Evolutionary conservation across 805 yeast species (phyloP), one percentile per base, ranked within the genome.

Genomic region (Starmerella geochares): DNA sequence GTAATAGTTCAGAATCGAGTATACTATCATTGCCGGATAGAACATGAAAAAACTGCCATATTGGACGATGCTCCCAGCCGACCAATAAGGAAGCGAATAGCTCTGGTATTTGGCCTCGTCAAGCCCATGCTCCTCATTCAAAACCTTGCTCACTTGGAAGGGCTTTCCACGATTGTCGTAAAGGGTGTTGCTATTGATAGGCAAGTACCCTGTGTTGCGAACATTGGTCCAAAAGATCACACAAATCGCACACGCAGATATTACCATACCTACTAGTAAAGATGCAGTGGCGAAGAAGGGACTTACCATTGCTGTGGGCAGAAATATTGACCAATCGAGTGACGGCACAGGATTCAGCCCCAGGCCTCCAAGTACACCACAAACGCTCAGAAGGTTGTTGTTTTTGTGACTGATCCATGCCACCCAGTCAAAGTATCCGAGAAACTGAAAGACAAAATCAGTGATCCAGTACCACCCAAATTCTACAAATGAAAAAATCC

Each of bases 41-140:
- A 75, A 62, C 32, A 74, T 73, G 60, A 77, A 77, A 58, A 68
- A 72, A 1, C 78, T 73, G 27, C 83, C 82, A 58, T 78, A 78
- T 20, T 70, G 57, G 7, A 79, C 75, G 52, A 79, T 64, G 60
- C 76, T 76, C 2, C 79, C 82, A 16, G 84, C 83, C 20, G 76
- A 61, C 58, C 77, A 78, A 60, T 72, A 80, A 9, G 85, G 85
- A 7, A 83, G 80, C 1, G 83, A 81, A 53, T 77, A 74, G 17
- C 62, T 51, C 50, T 69, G 66, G 60, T 78, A 79, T 57, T 73
- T 74, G 1, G 55, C 61, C 24, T 62, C 54, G 58, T 78, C 81
- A 36, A 80, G 29, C 1, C 32, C 29, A n/a, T 81, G 47, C 17
- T 67, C 40, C 60, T 58, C 77, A 77, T 77, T 64, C 39, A 76